Base-by-base conservation (phyloP, 225 moss, liverwort and hornwort species). In the Ulota crispa region DNA sequence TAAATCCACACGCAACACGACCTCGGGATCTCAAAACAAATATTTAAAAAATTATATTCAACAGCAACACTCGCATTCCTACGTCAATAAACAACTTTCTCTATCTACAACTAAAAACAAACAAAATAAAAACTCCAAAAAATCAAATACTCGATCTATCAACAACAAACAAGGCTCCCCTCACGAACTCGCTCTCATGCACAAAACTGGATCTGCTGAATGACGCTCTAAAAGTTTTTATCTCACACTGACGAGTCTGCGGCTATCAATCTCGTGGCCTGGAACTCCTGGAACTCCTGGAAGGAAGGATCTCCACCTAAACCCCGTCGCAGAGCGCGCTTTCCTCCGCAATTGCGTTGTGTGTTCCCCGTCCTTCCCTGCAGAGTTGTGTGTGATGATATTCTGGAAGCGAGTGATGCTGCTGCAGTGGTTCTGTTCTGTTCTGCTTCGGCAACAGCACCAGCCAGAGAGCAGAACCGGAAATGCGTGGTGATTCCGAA, bases 291-390 rank as follows among this genome's bases (percentile, higher is more conserved):
- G n/a, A n/a, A n/a, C n/a, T n/a, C n/a, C n/a, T n/a, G 41, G 7
- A n/a, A n/a, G 57, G 69, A 79, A 69, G 56, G 30, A 79, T 79
- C 78, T 79, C 56, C 68, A 42, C 69, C 23, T 41, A 42, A 34
- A 68, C 24, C 66, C 19, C 54, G 11, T 24, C 5, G 37, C 5
- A 13, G 6, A 74, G 18, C 26, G 84, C 69, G 70, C 64, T 55
- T 73, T 80, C 76, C 64, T 55, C 1, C 10, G 7, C 77, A 81
- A 85, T 77, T 85, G 77, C 81, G 37, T 12, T 3, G 39, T 39
- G 37, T 36, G 20, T 64, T 72, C 80, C 7, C 13, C 24, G 77
- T 11, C 24, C 15, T 65, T 7, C 36, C 36, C 8, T 65, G 52
- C 64, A 19, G 9, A 52, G 16, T n/a, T n/a, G n/a, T 23, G 7